Base-by-base conservation (phyloP, 331 rosid genomes). In the Telfairia occidentalis region DNA sequence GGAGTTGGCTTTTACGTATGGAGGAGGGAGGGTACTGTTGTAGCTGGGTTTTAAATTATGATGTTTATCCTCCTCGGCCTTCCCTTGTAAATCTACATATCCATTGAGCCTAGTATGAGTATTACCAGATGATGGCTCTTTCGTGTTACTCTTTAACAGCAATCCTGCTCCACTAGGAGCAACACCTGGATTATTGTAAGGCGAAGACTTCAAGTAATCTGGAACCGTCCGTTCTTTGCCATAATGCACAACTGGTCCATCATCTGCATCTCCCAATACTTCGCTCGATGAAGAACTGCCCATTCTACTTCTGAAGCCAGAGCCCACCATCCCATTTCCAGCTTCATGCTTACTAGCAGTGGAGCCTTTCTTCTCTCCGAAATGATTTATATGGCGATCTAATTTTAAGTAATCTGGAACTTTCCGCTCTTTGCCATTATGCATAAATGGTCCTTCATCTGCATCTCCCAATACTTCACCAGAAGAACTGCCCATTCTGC, bases 11-110 rank as follows among this genome's bases (percentile, higher is more conserved):
- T 95, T 95, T 48, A 95, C 84, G 76, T 95, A 92, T 15, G 99
- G 99, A 54, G 98, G 98, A 69, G 97, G 97, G 60, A 87, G 73
- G 71, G 82, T 83, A 81, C 60, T 85, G 77, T 76, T 87, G 85
- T 78, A 78, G 80, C 76, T 71, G 46, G 97, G 73, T 81, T 86
- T 91, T 77, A 66, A 73, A 78, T 81, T 86, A 37, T 78, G 89
- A 42, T 53, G 80, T 79, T 78, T 87, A 78, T 81, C 96, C 82
- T 81, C 85, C 69, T 87, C 84, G 55, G 60, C 61, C 73, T 74
- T 87, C 77, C 78, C 73, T 40, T 79, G 63, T 7, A 74, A 63
- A 63, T 54, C 79, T 57, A 71, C 71, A 76, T 26, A 64, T 73
- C 83, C 80, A 74, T 81, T 81, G 72, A 45, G 80, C 74, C 73